Conservation (phyloP, 2,329 filamentous ascomycete genomes). For the Lecanicillium sp. region DNA sequence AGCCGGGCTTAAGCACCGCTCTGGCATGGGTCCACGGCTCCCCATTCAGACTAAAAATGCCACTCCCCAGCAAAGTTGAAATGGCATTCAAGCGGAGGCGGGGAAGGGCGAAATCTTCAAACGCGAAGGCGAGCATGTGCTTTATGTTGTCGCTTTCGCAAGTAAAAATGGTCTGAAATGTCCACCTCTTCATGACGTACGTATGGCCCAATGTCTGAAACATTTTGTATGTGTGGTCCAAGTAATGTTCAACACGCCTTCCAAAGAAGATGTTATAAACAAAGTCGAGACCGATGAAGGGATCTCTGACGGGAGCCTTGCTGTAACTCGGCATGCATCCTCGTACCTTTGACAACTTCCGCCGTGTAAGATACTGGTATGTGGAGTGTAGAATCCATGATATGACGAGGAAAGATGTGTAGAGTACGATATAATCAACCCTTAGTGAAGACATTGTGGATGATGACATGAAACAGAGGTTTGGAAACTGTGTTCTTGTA, state of each 20-base stretch:
- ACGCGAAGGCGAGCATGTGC: slow-evolving; percentile 44
- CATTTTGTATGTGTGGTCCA: slow-evolving; percentile 17
- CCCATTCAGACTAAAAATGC: slow-evolving; percentile 43
- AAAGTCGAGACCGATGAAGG: slow-evolving; percentile 27
- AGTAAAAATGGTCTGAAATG: slow-evolving; percentile 25
- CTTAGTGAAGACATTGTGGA: no score
- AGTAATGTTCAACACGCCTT: slow-evolving; percentile 16
- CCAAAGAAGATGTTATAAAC: slow-evolving; percentile 21
- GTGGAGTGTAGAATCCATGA: no score
- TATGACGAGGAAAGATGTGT: no score
- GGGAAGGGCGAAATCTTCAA: slow-evolving; percentile 39
- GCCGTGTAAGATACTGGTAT: no score
- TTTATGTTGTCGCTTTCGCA: slow-evolving; percentile 47
- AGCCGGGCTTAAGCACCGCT: slow-evolving; percentile 23
- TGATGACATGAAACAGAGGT: no score
- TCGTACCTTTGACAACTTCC: neutral
- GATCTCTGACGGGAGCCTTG: slow-evolving; percentile 19
- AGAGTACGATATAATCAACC: no score
- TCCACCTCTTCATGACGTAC: slow-evolving; percentile 23
- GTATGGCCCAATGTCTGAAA: slow-evolving; percentile 23
- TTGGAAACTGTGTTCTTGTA: no score
- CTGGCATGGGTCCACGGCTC: slow-evolving; percentile 37
- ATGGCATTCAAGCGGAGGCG: slow-evolving; percentile 28
- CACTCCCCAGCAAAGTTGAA: slow-evolving; percentile 31
- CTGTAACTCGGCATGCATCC: slow-evolving; percentile 17